A percentile compares a stretch with the other conserved stretches of the same genome.
These are phyloP conservation scores for Microdochium paspali DNA, from an alignment of 2,329 filamentous ascomycete species.

Conservation along the genomic window DNA sequence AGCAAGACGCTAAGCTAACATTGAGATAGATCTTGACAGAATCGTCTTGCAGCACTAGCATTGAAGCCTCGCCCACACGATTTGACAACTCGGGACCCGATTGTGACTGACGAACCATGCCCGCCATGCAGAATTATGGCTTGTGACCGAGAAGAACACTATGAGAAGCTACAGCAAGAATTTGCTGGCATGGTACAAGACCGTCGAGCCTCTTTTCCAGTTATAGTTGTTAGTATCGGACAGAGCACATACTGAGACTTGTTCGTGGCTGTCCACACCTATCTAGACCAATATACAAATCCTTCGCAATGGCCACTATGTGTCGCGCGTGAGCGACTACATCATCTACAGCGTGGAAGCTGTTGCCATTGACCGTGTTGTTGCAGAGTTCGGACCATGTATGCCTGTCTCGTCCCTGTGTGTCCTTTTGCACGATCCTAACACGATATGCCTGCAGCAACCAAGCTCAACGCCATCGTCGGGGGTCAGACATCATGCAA, in stretches of 20 bases:
- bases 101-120: slow-evolving; percentile 13
- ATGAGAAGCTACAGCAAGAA: slow-evolving; percentile 69
- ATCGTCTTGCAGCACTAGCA: no score
- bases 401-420: slow-evolving; percentile 31
- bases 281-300: slow-evolving; percentile 82
- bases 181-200: slow-evolving; percentile 72
- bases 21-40: background rate
- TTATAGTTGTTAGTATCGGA: slow-evolving; percentile 4
- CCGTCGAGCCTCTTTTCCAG: slow-evolving; percentile 18
- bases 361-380: slow-evolving; percentile 77
- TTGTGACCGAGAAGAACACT: slow-evolving; percentile 87
- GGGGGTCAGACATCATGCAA: slow-evolving; percentile 98
- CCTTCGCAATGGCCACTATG: slow-evolving; percentile 86
- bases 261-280: slow-evolving; percentile 21
- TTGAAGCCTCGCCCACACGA: background rate
- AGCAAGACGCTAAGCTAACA: background rate
- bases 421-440: slow-evolving; percentile 1
- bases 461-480: slow-evolving; percentile 89
- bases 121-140: slow-evolving; percentile 66
- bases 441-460: slow-evolving; percentile 48
- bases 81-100: slow-evolving; percentile 1
- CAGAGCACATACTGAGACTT: slow-evolving; percentile 37
- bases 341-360: slow-evolving; percentile 99
- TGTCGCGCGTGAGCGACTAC: slow-evolving; percentile 93
- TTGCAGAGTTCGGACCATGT: slow-evolving; percentile 88